Evolutionary conservation across 2,329 filamentous ascomycete genomes (phyloP), one percentile per base, ranked within the genome.

Genomic region (Lachnellula cervina): DNA sequence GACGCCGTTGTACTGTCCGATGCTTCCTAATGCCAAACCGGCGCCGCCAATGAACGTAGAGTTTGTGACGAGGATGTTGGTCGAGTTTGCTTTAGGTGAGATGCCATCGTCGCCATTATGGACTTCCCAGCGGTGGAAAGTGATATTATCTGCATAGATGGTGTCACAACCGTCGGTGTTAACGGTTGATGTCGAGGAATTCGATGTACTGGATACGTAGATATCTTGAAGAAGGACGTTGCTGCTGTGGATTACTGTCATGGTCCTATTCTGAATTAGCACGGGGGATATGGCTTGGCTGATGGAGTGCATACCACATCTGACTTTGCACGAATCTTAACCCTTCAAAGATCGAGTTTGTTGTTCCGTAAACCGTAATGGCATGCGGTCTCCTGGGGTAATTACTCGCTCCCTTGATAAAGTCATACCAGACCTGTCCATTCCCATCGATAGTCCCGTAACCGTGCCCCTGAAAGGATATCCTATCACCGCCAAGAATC

Each of bases 401-500:
- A 58, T 82, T 81, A 34, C 71, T 74, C 11, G 63, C 62, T 14
- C 72, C 70, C 28, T 70, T 66, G 49, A 74, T 73, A 66, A 75
- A 79, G 57, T 80, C 73, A 62, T 84, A 84, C 81, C 81, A 85
- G 2, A 75, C 73, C 62, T 83, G 77, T 2, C 82, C 82, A 62
- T 84, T 84, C 9, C 82, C 81, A 63, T 84, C 74, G 14, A 84
- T 69, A 2, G 77, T 81, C 4, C 82, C 82, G 19, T 69, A 67
- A 13, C 77, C 77, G 60, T 77, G 69, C 9, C 80, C 80, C 35
- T 77, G 70, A 58, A 79, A 74, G 9, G 70, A 66, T 23, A 86
- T 70, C 34, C 76, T 74, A 13, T 77, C 69, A 5, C 82, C 82
- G 16, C 81, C 80, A 59, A 83, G 74, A 51, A 77, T 68, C 76